Evolutionary conservation across 1,284 basidiomycete genomes (phyloP).

Genomic region (Schizophyllum commune): DNA sequence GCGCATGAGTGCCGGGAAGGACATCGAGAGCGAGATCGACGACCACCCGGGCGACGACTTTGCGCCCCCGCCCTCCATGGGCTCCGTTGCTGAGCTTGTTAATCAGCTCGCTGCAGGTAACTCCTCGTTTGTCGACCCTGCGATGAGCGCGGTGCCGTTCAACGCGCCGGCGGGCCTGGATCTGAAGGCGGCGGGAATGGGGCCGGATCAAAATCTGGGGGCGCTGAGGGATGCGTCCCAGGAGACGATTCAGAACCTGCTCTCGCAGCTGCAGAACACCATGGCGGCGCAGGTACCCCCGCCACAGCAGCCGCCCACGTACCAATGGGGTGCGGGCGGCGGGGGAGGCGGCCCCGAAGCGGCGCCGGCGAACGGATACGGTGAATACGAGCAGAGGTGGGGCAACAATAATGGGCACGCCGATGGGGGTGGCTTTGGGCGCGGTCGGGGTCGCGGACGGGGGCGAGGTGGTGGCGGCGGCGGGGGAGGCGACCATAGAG

Average conservation of each 20-base stretch:
- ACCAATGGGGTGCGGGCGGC: slow-evolving; percentile 5
- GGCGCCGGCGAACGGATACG: slow-evolving; percentile 34
- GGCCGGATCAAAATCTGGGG: slow-evolving; percentile 12
- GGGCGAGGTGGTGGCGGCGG: slow-evolving; percentile 38
- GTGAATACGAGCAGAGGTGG: slow-evolving; percentile 34
- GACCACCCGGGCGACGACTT: slow-evolving; percentile 14
- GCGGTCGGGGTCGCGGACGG: slow-evolving; percentile 43
- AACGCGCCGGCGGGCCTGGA: slow-evolving; percentile 26
- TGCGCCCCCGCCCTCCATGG: background rate
- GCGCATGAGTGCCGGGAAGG: slow-evolving; percentile 60
- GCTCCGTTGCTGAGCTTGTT: slow-evolving; percentile 59
- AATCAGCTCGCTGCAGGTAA: slow-evolving; percentile 48
- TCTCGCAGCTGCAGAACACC: slow-evolving; percentile 38
- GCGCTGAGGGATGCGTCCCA: slow-evolving; percentile 37
- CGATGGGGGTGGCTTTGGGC: slow-evolving; percentile 31
- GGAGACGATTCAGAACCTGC: slow-evolving; percentile 57
- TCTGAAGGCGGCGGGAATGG: slow-evolving; percentile 22
- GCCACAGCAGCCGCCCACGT: slow-evolving; percentile 5
- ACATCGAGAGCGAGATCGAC: slow-evolving; percentile 39
- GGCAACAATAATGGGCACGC: slow-evolving; percentile 28
- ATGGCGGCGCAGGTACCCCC: background rate
- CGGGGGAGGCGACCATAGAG: slow-evolving; percentile 53
- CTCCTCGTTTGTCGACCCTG: slow-evolving; percentile 17
- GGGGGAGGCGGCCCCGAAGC: slow-evolving; percentile 24
- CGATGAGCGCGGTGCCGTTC: slow-evolving; percentile 21